Evolutionary conservation across 805 yeast genomes (phyloP).

Genomic region (Myxozyma geophila): DNA sequence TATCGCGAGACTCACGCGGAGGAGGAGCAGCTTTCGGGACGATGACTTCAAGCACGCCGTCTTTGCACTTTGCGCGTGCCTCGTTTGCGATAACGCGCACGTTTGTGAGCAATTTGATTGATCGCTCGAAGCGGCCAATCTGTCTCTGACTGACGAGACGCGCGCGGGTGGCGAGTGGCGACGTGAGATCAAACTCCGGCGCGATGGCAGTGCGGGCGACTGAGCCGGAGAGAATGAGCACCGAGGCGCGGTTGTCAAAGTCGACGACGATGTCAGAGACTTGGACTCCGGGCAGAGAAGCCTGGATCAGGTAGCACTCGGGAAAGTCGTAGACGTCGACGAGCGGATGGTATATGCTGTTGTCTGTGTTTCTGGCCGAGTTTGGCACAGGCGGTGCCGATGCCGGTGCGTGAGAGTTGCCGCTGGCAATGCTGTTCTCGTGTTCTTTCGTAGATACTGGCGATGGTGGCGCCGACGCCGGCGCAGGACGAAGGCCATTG

Average conservation of each 20-base stretch:
- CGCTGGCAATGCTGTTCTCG: background rate
- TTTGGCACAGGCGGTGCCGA: background rate
- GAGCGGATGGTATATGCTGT: conserved; percentile 15
- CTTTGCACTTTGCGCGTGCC: conserved; percentile 52
- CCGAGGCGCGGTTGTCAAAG: conserved; percentile 14
- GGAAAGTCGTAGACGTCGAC: conserved; percentile 27
- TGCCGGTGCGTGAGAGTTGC: background rate
- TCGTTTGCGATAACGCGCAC: conserved; percentile 51
- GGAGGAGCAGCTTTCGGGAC: conserved; percentile 54
- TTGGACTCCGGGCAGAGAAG: conserved; percentile 22
- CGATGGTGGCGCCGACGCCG: conserved; percentile 6
- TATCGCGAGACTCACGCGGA: background rate
- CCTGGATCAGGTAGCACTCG: conserved; percentile 17
- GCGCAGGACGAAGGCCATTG: background rate
- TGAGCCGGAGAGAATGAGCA: conserved; percentile 18
- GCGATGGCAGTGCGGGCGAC: conserved; percentile 10
- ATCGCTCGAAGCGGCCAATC: conserved; percentile 52
- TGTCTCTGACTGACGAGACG: conserved; percentile 43
- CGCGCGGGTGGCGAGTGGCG: conserved; percentile 15
- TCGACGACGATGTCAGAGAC: conserved; percentile 26
- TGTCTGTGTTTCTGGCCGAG: background rate
- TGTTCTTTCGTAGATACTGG: background rate
- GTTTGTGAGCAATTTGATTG: conserved; percentile 48
- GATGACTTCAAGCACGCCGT: conserved; percentile 53
- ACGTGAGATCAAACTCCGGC: background rate